Conservation (phyloP, 768 basidiomycete genomes). For the Podaxis sp. region DNA sequence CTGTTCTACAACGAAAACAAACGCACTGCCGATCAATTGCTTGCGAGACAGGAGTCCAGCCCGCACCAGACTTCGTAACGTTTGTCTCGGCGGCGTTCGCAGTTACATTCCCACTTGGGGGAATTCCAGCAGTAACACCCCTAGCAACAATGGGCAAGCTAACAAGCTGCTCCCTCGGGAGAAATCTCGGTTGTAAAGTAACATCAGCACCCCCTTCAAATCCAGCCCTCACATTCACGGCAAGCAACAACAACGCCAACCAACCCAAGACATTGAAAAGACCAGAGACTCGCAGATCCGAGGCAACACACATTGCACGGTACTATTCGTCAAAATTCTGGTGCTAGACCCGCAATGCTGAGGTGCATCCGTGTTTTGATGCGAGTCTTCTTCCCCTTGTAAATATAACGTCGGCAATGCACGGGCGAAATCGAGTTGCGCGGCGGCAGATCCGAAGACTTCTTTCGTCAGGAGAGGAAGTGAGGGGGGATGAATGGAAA, state of each 20-base stretch:
- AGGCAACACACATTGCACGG: not conserved
- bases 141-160: conserved; percentile 6
- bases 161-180: conserved; percentile 9
- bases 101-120: not conserved
- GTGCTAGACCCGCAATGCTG: not conserved
- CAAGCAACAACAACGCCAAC: not conserved
- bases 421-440: not conserved
- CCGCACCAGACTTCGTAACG: conserved; percentile 29
- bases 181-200: not conserved
- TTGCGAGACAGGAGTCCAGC: conserved; percentile 44
- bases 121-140: not conserved
- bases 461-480: not conserved
- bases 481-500: not conserved
- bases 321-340: not conserved
- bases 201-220: not conserved
- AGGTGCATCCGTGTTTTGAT: conserved; percentile 8
- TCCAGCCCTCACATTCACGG: not conserved
- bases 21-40: conserved; percentile 48
- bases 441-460: not conserved
- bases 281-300: not conserved
- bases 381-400: not conserved
- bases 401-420: not conserved
- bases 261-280: not conserved
- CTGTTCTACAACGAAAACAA: not conserved
- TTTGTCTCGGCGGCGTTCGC: not conserved